phyloP scores from a whole-genome alignment of 345 rosid species.

The Heritiera fomes region DNA sequence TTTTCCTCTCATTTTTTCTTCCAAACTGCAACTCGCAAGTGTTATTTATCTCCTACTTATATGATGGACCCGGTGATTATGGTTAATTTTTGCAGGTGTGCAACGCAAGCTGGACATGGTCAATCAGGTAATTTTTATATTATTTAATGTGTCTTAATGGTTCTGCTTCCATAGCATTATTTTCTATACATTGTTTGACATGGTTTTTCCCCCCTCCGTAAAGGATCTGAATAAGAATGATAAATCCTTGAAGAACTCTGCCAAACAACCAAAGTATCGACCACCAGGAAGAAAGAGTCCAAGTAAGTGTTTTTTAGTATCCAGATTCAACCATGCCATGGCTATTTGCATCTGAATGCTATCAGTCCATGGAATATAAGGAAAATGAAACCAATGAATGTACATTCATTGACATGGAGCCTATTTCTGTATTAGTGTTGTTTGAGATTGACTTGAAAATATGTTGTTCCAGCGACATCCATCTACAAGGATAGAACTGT shows the following conservation, averaged over 20 bases:
- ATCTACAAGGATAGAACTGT: constrained; percentile 42
- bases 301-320: neutral
- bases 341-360: neutral
- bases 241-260: constrained; percentile 41
- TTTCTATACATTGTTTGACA: neutral
- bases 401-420: neutral
- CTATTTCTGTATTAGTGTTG: neutral
- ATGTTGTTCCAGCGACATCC: constrained; percentile 29
- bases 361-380: neutral
- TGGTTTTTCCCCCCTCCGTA: neutral
- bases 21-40: neutral
- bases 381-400: neutral
- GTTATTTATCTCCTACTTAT: neutral
- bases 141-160: neutral
- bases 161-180: no score
- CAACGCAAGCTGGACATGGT: constrained; percentile 60
- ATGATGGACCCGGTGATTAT: neutral
- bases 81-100: constrained; percentile 41
- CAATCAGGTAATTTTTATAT: constrained; percentile 40
- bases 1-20: neutral
- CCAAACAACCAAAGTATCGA: constrained; percentile 56
- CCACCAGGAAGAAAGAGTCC: constrained; percentile 77
- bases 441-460: constrained; percentile 1
- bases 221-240: constrained; percentile 56
- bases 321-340: neutral